Percentiles rank a stretch among this genome's conserved stretches.
Conservation (phyloP, 2,329 filamentous ascomycete species). For the Rasamsonia emersonii region DNA sequence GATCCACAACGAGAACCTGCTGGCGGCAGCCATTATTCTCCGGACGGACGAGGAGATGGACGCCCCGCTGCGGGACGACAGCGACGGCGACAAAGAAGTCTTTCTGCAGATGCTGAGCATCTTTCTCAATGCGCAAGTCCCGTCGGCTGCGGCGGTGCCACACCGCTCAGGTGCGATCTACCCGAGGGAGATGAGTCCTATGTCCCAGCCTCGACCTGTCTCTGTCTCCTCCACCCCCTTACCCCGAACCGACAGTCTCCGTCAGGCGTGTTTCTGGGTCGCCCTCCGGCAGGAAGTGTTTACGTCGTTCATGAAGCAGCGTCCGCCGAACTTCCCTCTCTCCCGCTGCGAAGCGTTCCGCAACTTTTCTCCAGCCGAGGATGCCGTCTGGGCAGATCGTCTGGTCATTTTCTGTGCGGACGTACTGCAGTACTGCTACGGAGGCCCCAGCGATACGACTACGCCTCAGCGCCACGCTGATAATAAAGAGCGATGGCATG, state of each 20-base stretch:
- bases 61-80: constrained; percentile 16
- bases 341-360: constrained; percentile 30
- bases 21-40: constrained; percentile 31
- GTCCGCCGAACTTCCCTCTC: constrained; percentile 28
- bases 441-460: background rate
- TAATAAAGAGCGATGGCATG: constrained; percentile 10
- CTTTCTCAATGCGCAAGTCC: constrained; percentile 15
- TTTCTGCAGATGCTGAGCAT: constrained; percentile 15
- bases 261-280: constrained; percentile 39
- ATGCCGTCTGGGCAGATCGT: constrained; percentile 39
- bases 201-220: background rate
- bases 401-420: constrained; percentile 54
- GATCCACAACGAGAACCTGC: constrained; percentile 27
- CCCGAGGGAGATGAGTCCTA: no score
- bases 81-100: constrained; percentile 13
- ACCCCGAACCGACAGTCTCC: constrained; percentile 20
- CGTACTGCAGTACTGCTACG: constrained; percentile 5
- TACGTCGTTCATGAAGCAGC: constrained; percentile 36
- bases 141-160: constrained; percentile 5
- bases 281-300: constrained; percentile 44
- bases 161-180: no score
- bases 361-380: constrained; percentile 23
- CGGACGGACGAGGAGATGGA: constrained; percentile 36
- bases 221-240: no score
- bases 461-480: background rate